Conservation (phyloP, 2,329 filamentous ascomycete genomes). For the Ophiostoma sp. region DNA sequence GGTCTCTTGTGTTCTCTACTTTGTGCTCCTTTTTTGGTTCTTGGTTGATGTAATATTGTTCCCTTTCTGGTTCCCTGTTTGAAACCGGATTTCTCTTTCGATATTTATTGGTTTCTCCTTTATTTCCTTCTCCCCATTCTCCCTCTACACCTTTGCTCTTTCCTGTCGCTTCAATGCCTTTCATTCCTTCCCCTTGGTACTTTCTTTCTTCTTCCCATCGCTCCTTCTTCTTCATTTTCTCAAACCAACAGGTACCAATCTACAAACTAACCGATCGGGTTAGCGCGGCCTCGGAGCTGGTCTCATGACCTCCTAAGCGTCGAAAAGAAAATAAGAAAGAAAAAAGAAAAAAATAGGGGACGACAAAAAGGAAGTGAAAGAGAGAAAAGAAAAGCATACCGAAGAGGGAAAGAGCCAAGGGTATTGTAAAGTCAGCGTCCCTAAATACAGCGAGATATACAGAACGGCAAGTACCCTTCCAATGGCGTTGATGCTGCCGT, state of each 20-base stretch:
- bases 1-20: not conserved
- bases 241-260: constrained; percentile 22
- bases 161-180: not conserved
- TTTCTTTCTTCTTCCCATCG: not conserved
- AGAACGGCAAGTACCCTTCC: not conserved
- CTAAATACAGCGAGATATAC: not conserved
- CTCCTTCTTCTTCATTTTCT: constrained; percentile 8
- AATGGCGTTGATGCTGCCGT: not conserved
- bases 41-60: not conserved
- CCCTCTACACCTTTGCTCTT: not conserved
- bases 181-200: not conserved
- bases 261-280: constrained; percentile 26
- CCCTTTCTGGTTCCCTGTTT: not conserved
- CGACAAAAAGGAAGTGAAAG: constrained; percentile 8
- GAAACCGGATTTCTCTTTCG: not conserved
- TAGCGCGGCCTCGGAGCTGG: constrained; percentile 22
- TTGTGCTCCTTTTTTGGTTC: not conserved
- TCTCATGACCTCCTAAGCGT: constrained; percentile 18
- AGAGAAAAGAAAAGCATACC: constrained; percentile 14
- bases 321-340: constrained; percentile 16
- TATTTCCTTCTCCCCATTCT: not conserved
- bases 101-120: not conserved
- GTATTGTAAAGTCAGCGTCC: not conserved
- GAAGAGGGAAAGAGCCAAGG: not conserved
- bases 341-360: constrained; percentile 9